Percentiles rank a stretch among this genome's conserved stretches.
phyloP scores from a whole-genome alignment of 2,329 filamentous ascomycete species.

The Claviceps paspali region DNA sequence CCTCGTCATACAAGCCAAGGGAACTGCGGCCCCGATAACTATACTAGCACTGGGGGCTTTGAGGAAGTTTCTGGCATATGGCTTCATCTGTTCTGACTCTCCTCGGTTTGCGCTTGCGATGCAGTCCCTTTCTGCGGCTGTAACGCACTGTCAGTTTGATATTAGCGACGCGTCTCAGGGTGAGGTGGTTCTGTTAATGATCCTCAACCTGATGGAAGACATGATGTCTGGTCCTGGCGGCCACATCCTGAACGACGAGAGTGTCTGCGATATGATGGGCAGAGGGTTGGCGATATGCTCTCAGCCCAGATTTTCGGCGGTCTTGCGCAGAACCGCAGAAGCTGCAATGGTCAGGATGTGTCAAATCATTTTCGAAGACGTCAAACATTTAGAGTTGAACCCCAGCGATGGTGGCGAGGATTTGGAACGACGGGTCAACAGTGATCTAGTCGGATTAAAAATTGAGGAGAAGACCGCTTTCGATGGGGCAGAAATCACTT shows the following conservation, averaged over 20 bases:
- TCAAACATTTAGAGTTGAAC: constrained; percentile 75
- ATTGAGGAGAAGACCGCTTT: constrained; percentile 47
- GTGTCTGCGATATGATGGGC: constrained; percentile 99
- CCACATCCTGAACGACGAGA: constrained; percentile 89
- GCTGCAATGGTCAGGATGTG: constrained; percentile 99
- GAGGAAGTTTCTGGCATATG: constrained; percentile 92
- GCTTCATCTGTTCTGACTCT: constrained; percentile 69
- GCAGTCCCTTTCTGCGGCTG: constrained; percentile 85
- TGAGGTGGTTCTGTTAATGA: constrained; percentile 87
- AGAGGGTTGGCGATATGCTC: constrained; percentile 95
- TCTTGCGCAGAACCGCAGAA: constrained; percentile 80
- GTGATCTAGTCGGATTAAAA: constrained; percentile 60
- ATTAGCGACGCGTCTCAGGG: constrained; percentile 90
- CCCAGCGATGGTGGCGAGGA: constrained; percentile 50
- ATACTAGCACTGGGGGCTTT: constrained; percentile 86
- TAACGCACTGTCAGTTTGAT: constrained; percentile 95
- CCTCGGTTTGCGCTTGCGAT: constrained; percentile 84
- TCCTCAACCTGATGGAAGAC: constrained; percentile 93
- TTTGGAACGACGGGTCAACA: constrained; percentile 50
- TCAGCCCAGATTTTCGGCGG: constrained; percentile 77
- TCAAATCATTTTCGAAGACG: constrained; percentile 88
- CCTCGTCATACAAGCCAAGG: constrained; percentile 90
- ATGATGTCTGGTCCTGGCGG: constrained; percentile 93
- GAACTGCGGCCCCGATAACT: constrained; percentile 90
- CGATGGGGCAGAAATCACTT: constrained; percentile 3